Evolutionary conservation across 257 asterid species (phyloP), one percentile per base, ranked within the genome.

Genomic region (Pogostemon cablin): DNA sequence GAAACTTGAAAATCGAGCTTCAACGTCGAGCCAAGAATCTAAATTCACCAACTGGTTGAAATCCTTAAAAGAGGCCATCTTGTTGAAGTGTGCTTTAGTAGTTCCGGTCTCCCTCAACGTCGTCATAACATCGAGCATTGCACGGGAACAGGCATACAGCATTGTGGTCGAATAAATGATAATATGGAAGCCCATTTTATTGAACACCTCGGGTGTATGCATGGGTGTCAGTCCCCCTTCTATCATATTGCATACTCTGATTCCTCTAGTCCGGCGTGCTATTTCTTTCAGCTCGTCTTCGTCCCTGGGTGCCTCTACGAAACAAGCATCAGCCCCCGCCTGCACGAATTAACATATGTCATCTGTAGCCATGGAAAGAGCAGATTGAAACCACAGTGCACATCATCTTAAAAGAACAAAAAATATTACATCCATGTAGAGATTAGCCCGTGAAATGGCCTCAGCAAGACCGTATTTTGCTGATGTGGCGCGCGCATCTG

Each of bases 261-360:
- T 47, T 46, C 70, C 58, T 5, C 34, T 32, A 2, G 70, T 65
- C 44, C 55, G 9, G 8, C 15, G 4, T 47, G 12, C 52, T 47
- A 47, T 47, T 47, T 47, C 10, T 25, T 35, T 9, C 11, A 65
- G 58, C 70, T 65, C 58, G 4, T 65, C 70, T 3, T 46, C 3
- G 12, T 65, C 55, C 35, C 59, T 25, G 7, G 59, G 70, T 7
- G 70, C 59, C 58, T 47, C 44, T 8, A 34, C 57, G 10, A 66
- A 66, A 35, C 38, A 48, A 34, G 71, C 61, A 66, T 66, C 61
- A 11, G 71, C 49, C 7, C 15, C 71, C 3, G 61, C 71, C 59
- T 65, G 71, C 46, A 34, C 59, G 48, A 37, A 65, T 32, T 5
- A 12, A 8, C 25, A 25, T 4, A 8, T 2, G 42, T 41, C 38